Evolutionary conservation across 139 green algal species (phyloP).

Genomic region (Chlorokybus atmophyticus): DNA sequence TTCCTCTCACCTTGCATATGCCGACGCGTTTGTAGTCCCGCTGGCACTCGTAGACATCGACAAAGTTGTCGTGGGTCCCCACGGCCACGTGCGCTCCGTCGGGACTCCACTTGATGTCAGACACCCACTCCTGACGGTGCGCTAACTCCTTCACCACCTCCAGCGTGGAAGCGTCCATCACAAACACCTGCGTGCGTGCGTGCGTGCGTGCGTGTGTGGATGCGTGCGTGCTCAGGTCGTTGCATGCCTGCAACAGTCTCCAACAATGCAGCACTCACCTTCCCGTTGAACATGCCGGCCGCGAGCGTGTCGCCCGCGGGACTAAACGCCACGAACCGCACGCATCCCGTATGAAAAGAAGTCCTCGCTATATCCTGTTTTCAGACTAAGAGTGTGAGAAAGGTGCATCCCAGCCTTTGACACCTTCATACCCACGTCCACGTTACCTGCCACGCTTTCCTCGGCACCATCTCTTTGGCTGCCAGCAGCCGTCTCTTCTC

Average conservation of each 20-base stretch:
- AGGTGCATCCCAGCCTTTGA: too few relatives aligned
- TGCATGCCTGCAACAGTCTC: too few relatives aligned
- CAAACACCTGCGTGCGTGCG: too few relatives aligned
- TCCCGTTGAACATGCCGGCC: slow-evolving; percentile 1
- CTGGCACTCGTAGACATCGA: slow-evolving; percentile 19
- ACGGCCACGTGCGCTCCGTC: slow-evolving; percentile 13
- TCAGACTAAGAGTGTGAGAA: too few relatives aligned
- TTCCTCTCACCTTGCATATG: slow-evolving; percentile 21
- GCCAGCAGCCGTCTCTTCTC: not conserved
- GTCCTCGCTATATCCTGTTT: not conserved
- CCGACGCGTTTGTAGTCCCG: slow-evolving; percentile 13
- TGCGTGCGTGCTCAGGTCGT: too few relatives aligned
- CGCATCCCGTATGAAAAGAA: not conserved
- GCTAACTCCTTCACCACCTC: slow-evolving; percentile 1
- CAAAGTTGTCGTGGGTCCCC: slow-evolving; percentile 20
- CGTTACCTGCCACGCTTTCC: not conserved
- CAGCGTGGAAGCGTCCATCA: slow-evolving; percentile 6
- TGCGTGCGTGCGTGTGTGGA: too few relatives aligned
- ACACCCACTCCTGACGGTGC: slow-evolving; percentile 11
- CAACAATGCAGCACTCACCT: too few relatives aligned
- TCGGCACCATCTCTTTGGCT: not conserved
- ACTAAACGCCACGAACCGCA: not conserved
- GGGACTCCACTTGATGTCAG: slow-evolving; percentile 13
- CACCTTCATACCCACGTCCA: not conserved
- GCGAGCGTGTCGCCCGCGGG: not conserved